Percentiles rank a stretch among this genome's conserved stretches.
phyloP scores from a whole-genome alignment of 805 yeast species.

The Nakazawaea wyomingensis region DNA sequence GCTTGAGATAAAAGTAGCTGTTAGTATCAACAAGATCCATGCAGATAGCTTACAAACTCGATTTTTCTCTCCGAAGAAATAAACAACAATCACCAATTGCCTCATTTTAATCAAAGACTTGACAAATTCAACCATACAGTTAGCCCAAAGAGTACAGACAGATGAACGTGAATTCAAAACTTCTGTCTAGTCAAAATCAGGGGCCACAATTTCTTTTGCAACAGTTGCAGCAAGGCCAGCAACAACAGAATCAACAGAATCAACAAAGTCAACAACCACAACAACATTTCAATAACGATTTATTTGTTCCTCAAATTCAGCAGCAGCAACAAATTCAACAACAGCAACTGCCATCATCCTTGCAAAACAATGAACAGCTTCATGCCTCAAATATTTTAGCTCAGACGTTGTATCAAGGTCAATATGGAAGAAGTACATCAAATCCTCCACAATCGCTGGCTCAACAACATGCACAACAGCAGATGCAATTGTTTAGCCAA shows the following conservation, averaged over 20 bases:
- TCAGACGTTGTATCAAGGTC: constrained; percentile 36
- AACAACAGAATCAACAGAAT: neutral
- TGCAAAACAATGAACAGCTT: constrained; percentile 21
- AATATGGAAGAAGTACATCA: constrained; percentile 29
- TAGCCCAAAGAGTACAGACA: neutral
- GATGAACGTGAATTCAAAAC: constrained; percentile 13
- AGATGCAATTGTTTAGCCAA: constrained; percentile 20
- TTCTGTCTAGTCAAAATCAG: constrained; percentile 8
- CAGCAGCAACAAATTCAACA: constrained; percentile 20
- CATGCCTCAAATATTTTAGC: constrained; percentile 33
- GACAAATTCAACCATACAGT: neutral
- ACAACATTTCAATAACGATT: constrained; percentile 14
- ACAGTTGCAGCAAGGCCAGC: constrained; percentile 17
- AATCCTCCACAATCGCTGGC: constrained; percentile 25
- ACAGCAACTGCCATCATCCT: constrained; percentile 14
- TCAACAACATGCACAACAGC: constrained; percentile 21
- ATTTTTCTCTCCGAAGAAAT: too few relatives aligned
- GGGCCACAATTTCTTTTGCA: constrained; percentile 13
- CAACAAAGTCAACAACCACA: constrained; percentile 7
- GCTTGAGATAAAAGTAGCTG: too few relatives aligned
- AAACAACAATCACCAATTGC: too few relatives aligned
- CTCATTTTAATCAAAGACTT: too few relatives aligned
- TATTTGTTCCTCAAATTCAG: constrained; percentile 7
- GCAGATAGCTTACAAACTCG: too few relatives aligned
- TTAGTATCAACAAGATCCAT: too few relatives aligned